These are phyloP conservation scores for Miamiensis avidus DNA, from an alignment of 169 alveolate species.

Conservation along the genomic window DNA sequence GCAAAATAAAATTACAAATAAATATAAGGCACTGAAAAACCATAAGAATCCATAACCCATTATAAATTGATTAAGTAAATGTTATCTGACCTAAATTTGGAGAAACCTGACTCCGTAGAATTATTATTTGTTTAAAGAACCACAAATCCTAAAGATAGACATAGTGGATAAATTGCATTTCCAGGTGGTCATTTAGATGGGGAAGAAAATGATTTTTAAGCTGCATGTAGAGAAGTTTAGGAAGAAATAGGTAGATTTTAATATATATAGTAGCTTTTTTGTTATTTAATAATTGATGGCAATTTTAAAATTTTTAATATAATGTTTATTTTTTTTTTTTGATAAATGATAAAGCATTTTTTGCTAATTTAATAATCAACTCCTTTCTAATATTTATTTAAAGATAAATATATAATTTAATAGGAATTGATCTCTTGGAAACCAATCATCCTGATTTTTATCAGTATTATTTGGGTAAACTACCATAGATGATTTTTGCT, in stretches of 20 bases:
- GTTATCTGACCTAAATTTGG: neutral
- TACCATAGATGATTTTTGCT: slow-evolving; percentile 1
- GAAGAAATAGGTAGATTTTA: slow-evolving; percentile 21
- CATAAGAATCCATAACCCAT: neutral
- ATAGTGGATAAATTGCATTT: slow-evolving; percentile 48
- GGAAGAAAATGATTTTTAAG: slow-evolving; percentile 36
- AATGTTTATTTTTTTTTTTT: no score
- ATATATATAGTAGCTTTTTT: no score
- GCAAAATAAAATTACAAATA: neutral
- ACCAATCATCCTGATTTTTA: neutral
- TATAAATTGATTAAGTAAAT: no score
- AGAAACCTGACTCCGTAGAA: no score
- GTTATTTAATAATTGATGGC: no score
- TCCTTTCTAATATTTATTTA: no score
- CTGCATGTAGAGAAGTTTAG: slow-evolving; percentile 42
- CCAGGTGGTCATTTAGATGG: slow-evolving; percentile 53
- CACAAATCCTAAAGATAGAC: slow-evolving; percentile 24
- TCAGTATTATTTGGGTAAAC: slow-evolving; percentile 9
- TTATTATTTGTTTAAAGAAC: slow-evolving; percentile 32
- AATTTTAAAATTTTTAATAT: no score
- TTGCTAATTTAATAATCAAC: no score
- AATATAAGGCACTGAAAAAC: neutral
- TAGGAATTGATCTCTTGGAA: neutral
- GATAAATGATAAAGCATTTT: no score
- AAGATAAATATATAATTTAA: no score